A percentile compares a stretch with the other conserved stretches of the same genome.
Conservation (phyloP, 768 basidiomycete genomes). For the Artomyces pyxidatus region DNA sequence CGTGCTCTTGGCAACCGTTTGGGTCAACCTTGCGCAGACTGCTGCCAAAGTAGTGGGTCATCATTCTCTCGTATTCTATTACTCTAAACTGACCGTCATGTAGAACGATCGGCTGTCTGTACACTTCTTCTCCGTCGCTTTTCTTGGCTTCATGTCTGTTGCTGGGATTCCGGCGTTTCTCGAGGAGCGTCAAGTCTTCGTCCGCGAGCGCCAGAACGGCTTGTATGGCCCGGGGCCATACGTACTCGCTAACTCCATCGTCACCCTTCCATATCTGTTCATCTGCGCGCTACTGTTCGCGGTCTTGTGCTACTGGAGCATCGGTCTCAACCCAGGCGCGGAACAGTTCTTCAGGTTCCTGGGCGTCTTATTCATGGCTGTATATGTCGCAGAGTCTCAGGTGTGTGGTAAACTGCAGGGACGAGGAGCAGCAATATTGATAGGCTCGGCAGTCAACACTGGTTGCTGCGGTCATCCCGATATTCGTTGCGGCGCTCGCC, state of each 20-base stretch:
- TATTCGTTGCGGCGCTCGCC: conserved; percentile 54
- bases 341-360: conserved; percentile 47
- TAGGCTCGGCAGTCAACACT: conserved; percentile 24
- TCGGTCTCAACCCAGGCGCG: conserved; percentile 42
- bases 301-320: conserved; percentile 44
- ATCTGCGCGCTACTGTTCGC: conserved; percentile 39
- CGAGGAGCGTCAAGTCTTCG: conserved; percentile 50
- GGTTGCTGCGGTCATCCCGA: conserved; percentile 42
- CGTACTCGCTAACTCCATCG: conserved; percentile 44
- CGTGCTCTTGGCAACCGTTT: conserved; percentile 38
- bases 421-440: not conserved
- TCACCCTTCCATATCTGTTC: conserved; percentile 48
- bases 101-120: conserved; percentile 42
- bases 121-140: conserved; percentile 50
- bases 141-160: conserved; percentile 49
- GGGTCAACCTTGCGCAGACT: conserved; percentile 27
- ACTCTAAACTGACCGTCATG: conserved; percentile 23
- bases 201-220: conserved; percentile 50
- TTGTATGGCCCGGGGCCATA: conserved; percentile 47
- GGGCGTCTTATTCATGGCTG: conserved; percentile 42
- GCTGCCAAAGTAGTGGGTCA: conserved; percentile 21
- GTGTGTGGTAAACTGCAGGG: conserved; percentile 15
- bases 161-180: conserved; percentile 54
- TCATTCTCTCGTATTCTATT: conserved; percentile 15
- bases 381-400: conserved; percentile 46